Base-by-base conservation (phyloP, 129 eudicot species). In the Saussurea involucrata region DNA sequence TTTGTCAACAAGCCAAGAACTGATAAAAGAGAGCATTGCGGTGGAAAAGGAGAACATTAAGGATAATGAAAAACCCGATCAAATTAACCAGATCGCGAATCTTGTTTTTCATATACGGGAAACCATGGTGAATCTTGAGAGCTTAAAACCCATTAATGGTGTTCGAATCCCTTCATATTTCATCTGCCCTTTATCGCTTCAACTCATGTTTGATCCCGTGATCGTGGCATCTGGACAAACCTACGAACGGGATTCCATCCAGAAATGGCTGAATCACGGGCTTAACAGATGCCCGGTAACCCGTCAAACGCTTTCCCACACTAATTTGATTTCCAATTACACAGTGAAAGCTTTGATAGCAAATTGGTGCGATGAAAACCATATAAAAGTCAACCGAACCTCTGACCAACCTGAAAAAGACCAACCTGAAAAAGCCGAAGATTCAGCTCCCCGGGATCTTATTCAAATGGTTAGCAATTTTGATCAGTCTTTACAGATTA, bases 191-290 rank as follows among this genome's bases (percentile, higher is more conserved):
- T 82, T 95, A 70, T 89, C 99, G 60, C 75, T 89, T 60, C 88
- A 92, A 53, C 86, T 95, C 79, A 95, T 95, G 99, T 80, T 68
- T 21, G 97, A 95, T 72, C 97, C 99, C 0, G 97, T 95, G n/a
- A 95, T 95, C 37, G 89, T 95, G 87, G 93, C 97, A 81, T 76
- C 96, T 4, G 99, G 99, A 55, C 99, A 95, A 86, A 95, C 99
- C 61, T 95, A 84, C 46, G 97, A 95, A 68, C 82, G 91, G 58
- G 82, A 85, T 61, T 83, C 94, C 22, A 92, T 95, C 67, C 92
- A 89, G 66, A 92, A 80, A 60, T 95, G 97, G 99, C 77, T 95
- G 57, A 88, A 88, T 76, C 68, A 86, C 46, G 97, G 99, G 33
- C 74, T 95, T 40, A 80, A 12, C 29, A 78, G 60, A 57, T 95